Conservation (phyloP, 768 basidiomycete species). For the Kwoniella heveanensis region DNA sequence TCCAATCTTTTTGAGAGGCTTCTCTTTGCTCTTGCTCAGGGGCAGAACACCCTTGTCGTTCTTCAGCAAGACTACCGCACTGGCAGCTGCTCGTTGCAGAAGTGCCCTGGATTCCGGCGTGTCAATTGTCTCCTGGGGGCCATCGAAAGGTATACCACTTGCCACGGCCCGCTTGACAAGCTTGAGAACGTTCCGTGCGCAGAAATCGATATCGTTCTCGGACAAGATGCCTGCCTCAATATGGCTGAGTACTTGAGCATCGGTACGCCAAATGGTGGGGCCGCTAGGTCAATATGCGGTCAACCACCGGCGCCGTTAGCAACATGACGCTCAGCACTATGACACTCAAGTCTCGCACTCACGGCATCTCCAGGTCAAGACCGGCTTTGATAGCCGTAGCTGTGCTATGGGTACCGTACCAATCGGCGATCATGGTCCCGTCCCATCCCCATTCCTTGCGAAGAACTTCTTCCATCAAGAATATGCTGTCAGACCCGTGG, state of each 20-base stretch:
- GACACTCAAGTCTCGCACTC: constrained; percentile 16
- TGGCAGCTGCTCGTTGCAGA: too few relatives aligned
- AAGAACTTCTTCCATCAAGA: constrained; percentile 63
- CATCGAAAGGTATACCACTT: constrained; percentile 63
- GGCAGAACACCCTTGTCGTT: constrained; percentile 65
- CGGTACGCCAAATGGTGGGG: constrained; percentile 13
- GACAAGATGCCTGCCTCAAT: constrained; percentile 53
- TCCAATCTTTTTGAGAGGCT: constrained; percentile 63
- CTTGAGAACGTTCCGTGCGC: neutral
- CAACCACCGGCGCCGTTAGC: too few relatives aligned
- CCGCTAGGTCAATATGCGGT: too few relatives aligned
- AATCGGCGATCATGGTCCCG: constrained; percentile 57
- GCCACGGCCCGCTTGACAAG: constrained; percentile 66
- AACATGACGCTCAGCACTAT: neutral
- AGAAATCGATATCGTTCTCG: neutral
- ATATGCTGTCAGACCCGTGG: constrained; percentile 64
- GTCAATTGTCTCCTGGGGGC: too few relatives aligned
- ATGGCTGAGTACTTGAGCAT: constrained; percentile 4
- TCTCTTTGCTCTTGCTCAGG: too few relatives aligned
- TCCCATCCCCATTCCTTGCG: constrained; percentile 69
- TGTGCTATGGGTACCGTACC: constrained; percentile 60
- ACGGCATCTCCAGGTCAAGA: constrained; percentile 60
- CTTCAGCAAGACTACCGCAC: constrained; percentile 69
- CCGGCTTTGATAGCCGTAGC: constrained; percentile 64
- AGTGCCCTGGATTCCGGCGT: too few relatives aligned